Percentiles rank a stretch among this genome's conserved stretches.
These are phyloP conservation scores for Ophiobolus disseminans DNA, from an alignment of 2,329 filamentous ascomycete genomes.

Conservation along the genomic window DNA sequence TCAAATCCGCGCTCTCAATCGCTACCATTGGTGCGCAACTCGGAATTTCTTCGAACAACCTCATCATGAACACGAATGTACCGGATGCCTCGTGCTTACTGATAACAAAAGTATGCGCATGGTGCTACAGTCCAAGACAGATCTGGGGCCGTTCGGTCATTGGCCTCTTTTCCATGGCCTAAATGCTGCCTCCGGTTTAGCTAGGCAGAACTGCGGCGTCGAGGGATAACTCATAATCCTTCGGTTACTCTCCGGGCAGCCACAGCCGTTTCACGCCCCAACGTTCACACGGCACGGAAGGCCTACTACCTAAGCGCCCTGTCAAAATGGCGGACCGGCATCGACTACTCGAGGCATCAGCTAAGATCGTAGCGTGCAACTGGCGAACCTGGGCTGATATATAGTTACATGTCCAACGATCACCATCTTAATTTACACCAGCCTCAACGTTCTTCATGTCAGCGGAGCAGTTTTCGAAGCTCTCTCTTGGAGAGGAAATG, in stretches of 20 bases:
- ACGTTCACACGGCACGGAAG: conserved; percentile 40
- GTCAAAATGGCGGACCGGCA: conserved; percentile 31
- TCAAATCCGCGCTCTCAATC: conserved; percentile 7
- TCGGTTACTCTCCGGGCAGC: conserved; percentile 36
- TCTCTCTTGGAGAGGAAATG: conserved; percentile 47
- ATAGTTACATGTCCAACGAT: conserved; percentile 32
- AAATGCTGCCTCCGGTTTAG: conserved; percentile 20
- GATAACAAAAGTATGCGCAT: not conserved
- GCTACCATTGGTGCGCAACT: conserved; percentile 20
- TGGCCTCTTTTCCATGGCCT: conserved; percentile 12
- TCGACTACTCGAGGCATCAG: conserved; percentile 29
- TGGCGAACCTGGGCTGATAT: conserved; percentile 33
- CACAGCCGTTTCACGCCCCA: conserved; percentile 37
- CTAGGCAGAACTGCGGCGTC: conserved; percentile 34
- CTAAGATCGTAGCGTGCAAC: conserved; percentile 39
- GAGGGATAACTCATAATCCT: conserved; percentile 19
- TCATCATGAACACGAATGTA: conserved; percentile 13
- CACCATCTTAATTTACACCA: conserved; percentile 19
- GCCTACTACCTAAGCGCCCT: conserved; percentile 40
- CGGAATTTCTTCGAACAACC: conserved; percentile 7
- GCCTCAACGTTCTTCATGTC: conserved; percentile 40
- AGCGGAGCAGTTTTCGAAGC: conserved; percentile 45
- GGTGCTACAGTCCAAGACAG: conserved; percentile 17
- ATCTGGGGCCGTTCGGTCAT: conserved; percentile 21
- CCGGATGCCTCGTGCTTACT: not conserved